Evolutionary conservation across 805 yeast genomes (phyloP).

Genomic region (Candida jianshihensis): DNA sequence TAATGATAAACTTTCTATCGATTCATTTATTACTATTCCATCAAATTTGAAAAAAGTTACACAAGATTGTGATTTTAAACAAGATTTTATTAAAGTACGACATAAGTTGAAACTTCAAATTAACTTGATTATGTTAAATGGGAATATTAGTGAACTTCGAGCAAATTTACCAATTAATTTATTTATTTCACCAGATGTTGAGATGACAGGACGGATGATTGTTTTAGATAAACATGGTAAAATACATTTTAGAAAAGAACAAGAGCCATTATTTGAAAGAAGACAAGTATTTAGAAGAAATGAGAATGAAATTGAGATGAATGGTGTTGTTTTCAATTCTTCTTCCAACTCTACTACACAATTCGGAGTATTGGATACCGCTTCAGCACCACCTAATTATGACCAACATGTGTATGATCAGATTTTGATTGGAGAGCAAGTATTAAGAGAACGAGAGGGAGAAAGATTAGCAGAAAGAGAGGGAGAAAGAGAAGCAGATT

Average conservation of each 20-base stretch:
- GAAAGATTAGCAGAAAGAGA: constrained; percentile 2
- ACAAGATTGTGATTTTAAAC: constrained; percentile 71
- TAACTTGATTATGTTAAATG: constrained; percentile 63
- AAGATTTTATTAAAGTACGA: constrained; percentile 61
- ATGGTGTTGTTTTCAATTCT: no score
- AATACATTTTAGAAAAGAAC: constrained; percentile 35
- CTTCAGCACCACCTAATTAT: constrained; percentile 68
- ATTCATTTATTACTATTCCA: constrained; percentile 56
- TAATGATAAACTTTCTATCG: constrained; percentile 58
- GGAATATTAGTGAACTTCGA: constrained; percentile 77
- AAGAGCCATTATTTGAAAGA: constrained; percentile 25
- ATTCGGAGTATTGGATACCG: no score
- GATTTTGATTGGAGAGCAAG: constrained; percentile 21
- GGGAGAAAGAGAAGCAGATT: constrained; percentile 4
- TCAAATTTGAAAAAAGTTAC: constrained; percentile 63
- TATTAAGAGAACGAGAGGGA: no score
- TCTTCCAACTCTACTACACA: no score
- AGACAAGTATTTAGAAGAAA: constrained; percentile 5
- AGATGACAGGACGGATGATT: constrained; percentile 39
- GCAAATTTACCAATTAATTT: constrained; percentile 76
- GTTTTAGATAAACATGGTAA: constrained; percentile 32
- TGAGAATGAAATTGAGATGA: no score
- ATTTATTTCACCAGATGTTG: constrained; percentile 69
- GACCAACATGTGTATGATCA: constrained; percentile 66
- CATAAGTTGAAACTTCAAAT: constrained; percentile 77